Conservation (phyloP, 306 rosid genomes). For the Cicer chorassanicum region DNA sequence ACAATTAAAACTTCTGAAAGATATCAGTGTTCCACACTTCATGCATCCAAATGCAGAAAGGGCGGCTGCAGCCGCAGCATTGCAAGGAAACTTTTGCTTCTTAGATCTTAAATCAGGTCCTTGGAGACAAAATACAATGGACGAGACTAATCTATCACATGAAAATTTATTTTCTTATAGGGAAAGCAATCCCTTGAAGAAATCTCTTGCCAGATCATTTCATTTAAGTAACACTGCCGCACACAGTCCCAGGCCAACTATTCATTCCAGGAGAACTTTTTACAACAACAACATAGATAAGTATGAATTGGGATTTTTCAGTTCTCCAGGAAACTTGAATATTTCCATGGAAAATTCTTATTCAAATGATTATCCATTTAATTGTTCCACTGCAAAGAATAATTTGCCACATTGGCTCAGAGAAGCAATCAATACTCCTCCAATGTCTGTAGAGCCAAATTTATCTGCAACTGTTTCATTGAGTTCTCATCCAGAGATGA, state of each 20-base stretch:
- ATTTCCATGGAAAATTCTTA: conserved; percentile 39
- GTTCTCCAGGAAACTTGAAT: conserved; percentile 45
- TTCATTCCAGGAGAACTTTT: conserved; percentile 42
- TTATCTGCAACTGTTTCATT: not conserved
- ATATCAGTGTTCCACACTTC: conserved; percentile 45
- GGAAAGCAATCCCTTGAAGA: conserved; percentile 49
- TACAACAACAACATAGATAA: conserved; percentile 42
- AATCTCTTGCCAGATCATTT: conserved; percentile 41
- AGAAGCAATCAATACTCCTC: conserved; percentile 56
- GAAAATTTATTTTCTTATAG: conserved; percentile 49
- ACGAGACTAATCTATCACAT: conserved; percentile 50
- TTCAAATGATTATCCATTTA: conserved; percentile 46
- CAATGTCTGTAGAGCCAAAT: conserved; percentile 36
- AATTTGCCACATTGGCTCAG: conserved; percentile 72
- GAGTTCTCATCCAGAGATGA: too few species aligned
- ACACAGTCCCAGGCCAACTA: conserved; percentile 42
- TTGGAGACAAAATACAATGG: conserved; percentile 48
- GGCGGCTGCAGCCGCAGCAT: conserved; percentile 27
- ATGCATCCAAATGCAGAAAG: conserved; percentile 50
- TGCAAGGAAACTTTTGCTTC: conserved; percentile 44
- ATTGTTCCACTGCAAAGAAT: conserved; percentile 37
- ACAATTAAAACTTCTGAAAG: conserved; percentile 56
- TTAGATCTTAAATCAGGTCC: conserved; percentile 45
- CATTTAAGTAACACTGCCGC: conserved; percentile 32
- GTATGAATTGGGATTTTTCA: conserved; percentile 45